Base-by-base conservation (phyloP, 371 early-diverging fungal genomes). In the Mortierella sp. region DNA sequence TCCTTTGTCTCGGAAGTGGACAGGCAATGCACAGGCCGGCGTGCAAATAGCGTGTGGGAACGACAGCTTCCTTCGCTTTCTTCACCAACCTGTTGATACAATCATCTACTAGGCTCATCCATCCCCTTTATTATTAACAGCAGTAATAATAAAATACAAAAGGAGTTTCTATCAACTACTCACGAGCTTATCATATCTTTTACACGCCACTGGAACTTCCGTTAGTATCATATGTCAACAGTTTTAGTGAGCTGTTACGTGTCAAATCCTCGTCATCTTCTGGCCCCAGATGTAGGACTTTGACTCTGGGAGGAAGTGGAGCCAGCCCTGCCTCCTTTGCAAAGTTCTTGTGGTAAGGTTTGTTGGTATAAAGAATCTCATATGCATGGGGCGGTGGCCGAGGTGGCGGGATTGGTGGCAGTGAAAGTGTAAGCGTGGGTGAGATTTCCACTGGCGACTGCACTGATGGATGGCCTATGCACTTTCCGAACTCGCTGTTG, bases 291-390 rank as follows among this genome's bases (percentile, higher is more conserved):
- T 66, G 20, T 45, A 35, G 14, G 22, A 62, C 68, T 55, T 73
- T 73, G 24, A 78, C 78, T 16, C 78, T 30, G 0, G 78, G 78
- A 20, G 78, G 78, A 18, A 78, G 37, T 14, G 78, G 78, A 1
- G 69, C 67, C 49, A 78, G 59, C 0, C 73, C 73, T 10, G 78
- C 78, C 32, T 78, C 74, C 70, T 70, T 78, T 22, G 79, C 79
- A 51, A 78, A 78, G 60, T 73, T 78, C 68, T 70, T 73, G 57
- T 78, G 79, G 59, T 78, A 78, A 5, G 79, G 79, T 39, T 78
- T 78, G 79, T 78, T 78, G 73, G 74, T 78, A 70, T 78, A 78
- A 51, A 78, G 71, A 66, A 78, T 78, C 39, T 78, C 79, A 35
- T 73, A 73, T 18, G 74, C 79, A 55, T 70, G 70, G 35, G 74